Evolutionary conservation across 2,329 filamentous ascomycete species (phyloP).

Genomic region (Cadophora gregata): DNA sequence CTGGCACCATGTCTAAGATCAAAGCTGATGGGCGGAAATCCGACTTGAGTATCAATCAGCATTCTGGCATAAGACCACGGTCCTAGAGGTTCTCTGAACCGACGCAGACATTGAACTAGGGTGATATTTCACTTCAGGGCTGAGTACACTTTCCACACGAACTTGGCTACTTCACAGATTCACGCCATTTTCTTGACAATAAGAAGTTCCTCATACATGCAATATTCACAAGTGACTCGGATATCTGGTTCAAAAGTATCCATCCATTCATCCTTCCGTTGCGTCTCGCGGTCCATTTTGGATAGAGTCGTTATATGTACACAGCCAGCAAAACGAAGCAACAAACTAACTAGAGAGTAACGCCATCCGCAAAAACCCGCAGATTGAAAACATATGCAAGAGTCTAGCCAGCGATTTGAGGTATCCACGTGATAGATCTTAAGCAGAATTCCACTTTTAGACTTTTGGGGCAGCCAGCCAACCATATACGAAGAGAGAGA

Average conservation of each 20-base stretch:
- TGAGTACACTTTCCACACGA: no score
- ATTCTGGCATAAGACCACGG: no score
- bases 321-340: constrained; percentile 14
- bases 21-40: no score
- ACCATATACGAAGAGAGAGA: constrained; percentile 8
- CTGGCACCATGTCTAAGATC: no score
- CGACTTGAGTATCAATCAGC: no score
- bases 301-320: constrained; percentile 22
- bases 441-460: constrained; percentile 32
- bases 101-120: no score
- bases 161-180: no score
- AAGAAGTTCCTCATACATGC: neutral
- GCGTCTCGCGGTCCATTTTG: constrained; percentile 12
- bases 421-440: constrained; percentile 20
- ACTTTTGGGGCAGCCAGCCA: constrained; percentile 25
- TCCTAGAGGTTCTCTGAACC: no score
- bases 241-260: neutral
- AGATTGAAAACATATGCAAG: constrained; percentile 14
- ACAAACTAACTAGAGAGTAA: constrained; percentile 7
- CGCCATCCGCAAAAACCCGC: constrained; percentile 19
- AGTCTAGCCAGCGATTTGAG: constrained; percentile 14
- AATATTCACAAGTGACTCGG: neutral
- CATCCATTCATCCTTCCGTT: neutral
- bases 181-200: no score
- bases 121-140: no score